Conservation (phyloP, 2,329 filamentous ascomycete genomes). For the Colletotrichum costaricense region DNA sequence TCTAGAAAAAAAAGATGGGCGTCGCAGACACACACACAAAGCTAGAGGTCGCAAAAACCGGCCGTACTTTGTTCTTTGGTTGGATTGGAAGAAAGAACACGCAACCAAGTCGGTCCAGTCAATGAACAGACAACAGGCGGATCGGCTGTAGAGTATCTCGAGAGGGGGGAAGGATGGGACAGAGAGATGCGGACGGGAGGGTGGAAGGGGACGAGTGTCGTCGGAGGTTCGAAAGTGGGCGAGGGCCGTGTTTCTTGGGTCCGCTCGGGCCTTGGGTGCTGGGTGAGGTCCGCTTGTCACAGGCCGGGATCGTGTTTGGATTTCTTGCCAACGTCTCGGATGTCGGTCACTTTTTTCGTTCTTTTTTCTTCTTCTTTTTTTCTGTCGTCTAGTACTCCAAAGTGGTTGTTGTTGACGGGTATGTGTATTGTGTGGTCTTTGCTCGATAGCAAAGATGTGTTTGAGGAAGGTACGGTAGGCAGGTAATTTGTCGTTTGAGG, state of each 20-base stretch:
- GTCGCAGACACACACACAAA: constrained; percentile 20
- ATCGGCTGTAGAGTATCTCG: constrained; percentile 4
- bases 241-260: constrained; percentile 35
- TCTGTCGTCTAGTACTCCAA: neutral
- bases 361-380: neutral
- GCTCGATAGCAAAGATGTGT: neutral
- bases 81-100: neutral
- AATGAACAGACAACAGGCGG: constrained; percentile 31
- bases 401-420: neutral
- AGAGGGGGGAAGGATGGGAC: constrained; percentile 15
- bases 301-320: constrained; percentile 33
- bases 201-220: constrained; percentile 31
- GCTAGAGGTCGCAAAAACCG: constrained; percentile 1
- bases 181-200: constrained; percentile 20
- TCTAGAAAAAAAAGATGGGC: constrained; percentile 3
- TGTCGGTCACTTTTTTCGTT: neutral
- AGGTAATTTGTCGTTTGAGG: neutral
- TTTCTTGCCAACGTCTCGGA: constrained; percentile 29
- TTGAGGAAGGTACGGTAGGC: neutral
- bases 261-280: constrained; percentile 37
- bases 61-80: constrained; percentile 12
- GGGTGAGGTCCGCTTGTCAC: constrained; percentile 33
- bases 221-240: constrained; percentile 34
- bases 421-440: neutral
- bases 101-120: constrained; percentile 30